Evolutionary conservation across 1,139 yeast species (phyloP).

Genomic region (Saccharomyces uvarum): DNA sequence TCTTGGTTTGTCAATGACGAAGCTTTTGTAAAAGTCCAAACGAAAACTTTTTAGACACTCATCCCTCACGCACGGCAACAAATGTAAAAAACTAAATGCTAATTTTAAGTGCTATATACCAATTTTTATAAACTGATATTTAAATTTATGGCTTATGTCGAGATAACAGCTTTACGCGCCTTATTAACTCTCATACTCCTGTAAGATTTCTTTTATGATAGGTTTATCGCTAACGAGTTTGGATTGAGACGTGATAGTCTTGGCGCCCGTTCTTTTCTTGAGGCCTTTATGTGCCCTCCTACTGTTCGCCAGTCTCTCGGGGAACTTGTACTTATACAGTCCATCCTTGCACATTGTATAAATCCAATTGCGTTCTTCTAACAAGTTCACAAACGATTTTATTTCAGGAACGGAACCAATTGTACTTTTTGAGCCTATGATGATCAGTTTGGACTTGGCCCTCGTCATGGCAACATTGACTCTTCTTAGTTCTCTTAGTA

Average conservation of each 20-base stretch:
- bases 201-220: conserved; percentile 14
- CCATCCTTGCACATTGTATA: conserved; percentile 30
- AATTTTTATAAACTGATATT: neutral
- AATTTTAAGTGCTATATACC: neutral
- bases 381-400: conserved; percentile 52
- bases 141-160: neutral
- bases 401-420: conserved; percentile 50
- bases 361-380: conserved; percentile 59
- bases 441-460: conserved; percentile 73
- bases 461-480: conserved; percentile 92
- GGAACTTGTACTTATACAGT: conserved; percentile 14
- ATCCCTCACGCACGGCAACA: neutral
- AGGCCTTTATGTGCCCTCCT: neutral
- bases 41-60: neutral
- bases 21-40: conserved; percentile 43
- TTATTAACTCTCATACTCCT: conserved; percentile 5
- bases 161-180: neutral
- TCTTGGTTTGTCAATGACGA: conserved; percentile 76
- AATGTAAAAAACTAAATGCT: neutral
- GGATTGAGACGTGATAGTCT: conserved; percentile 12
- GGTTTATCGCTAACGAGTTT: conserved; percentile 16
- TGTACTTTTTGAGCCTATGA: conserved; percentile 71
- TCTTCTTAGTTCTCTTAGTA: conserved; percentile 82
- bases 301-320: neutral
- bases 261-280: conserved; percentile 1